Evolutionary conservation across 768 basidiomycete species (phyloP), one percentile per base, ranked within the genome.

Genomic region (Boletus edulis): DNA sequence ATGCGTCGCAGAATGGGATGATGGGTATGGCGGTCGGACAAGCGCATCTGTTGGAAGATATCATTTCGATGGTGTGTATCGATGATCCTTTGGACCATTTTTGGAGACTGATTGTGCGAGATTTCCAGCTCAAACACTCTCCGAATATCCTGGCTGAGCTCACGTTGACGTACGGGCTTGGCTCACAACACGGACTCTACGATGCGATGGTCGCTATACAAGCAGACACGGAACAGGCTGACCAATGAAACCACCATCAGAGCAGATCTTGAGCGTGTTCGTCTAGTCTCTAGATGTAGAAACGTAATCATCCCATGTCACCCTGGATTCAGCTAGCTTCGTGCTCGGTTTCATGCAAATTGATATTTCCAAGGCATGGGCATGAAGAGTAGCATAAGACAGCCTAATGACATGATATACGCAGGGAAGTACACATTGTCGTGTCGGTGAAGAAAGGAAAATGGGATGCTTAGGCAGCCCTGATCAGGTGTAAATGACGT

Each of bases 1-100:
- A 94, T 62, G 82, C 81, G 0, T 83, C 88, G 59, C 78, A 79
- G 40, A 71, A 68, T 1, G 78, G 84, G 14, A 69, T 76, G 42
- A 61, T 81, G 57, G 89, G 94, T 0, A 89, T 91, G 83, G 74
- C 80, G 0, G 88, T 94, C 0, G 96, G 94, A 2, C 95, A 94
- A 66, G 93, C 95, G 0, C 94, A 97, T 73, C 77, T 98, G 13
- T 76, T 99, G 10, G 96, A 98, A 61, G 93, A 97, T 71, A 70
- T 98, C 47, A 94, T 98, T 55, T 85, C 89, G 3, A 69, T 96
- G 72, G 93, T 94, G 39, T 37, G 81, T 65, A 29, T 29, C 8
- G 27, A 29, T 8, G 9, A 8, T 38, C 18, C 13, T 12, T 9
- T 31, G 15, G 10, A 7, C 3, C 18, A 24, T 24, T 43, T 43